Conservation (phyloP, 2,329 filamentous ascomycete genomes). For the Calonectria henricotiae region DNA sequence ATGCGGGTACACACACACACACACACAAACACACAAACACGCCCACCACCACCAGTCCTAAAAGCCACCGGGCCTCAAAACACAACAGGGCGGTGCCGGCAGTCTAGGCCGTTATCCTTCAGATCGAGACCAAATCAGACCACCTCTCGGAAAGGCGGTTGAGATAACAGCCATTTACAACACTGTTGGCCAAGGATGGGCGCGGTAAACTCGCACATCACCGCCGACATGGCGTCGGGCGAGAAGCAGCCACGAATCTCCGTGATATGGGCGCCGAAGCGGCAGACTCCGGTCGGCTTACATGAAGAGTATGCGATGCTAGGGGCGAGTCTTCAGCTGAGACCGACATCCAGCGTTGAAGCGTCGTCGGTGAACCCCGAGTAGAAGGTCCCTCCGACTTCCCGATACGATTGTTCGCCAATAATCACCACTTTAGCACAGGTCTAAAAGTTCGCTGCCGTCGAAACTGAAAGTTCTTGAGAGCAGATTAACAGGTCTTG, state of each 20-base stretch:
- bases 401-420: neutral
- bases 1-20: neutral
- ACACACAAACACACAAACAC: too few species aligned
- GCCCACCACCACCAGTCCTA: too few species aligned
- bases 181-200: neutral
- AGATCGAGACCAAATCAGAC: neutral
- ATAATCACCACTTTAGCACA: too few species aligned
- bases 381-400: constrained; percentile 3
- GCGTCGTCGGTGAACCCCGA: constrained; percentile 6
- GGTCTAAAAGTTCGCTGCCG: neutral
- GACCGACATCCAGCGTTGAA: neutral
- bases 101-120: neutral
- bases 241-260: neutral
- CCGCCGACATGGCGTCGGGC: neutral
- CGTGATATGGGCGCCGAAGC: neutral
- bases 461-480: neutral
- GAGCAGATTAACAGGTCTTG: constrained; percentile 22
- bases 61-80: neutral
- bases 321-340: constrained; percentile 1
- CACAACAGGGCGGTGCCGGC: neutral
- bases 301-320: constrained; percentile 1
- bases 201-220: neutral
- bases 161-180: neutral
- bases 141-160: neutral
- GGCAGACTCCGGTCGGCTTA: neutral